A percentile compares a stretch with the other conserved stretches of the same genome.
phyloP scores from a whole-genome alignment of 805 yeast genomes.

The Monosporozyma servazzii region DNA sequence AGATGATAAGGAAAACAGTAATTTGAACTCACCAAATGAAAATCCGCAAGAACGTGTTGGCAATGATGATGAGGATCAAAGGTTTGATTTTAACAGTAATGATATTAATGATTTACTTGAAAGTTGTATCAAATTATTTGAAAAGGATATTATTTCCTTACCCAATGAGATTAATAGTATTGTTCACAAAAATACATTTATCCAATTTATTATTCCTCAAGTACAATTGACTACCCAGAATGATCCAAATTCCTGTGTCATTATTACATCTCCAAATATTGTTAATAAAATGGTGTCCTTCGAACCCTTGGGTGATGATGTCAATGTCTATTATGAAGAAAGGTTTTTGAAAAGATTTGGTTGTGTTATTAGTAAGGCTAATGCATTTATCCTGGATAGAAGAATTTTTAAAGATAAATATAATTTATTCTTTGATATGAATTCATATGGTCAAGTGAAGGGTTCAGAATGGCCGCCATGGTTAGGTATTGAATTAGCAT shows the following conservation, averaged over 20 bases:
- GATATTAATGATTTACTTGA: constrained; percentile 2
- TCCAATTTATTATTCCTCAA: constrained; percentile 73
- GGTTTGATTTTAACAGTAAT: neutral
- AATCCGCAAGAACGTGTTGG: neutral
- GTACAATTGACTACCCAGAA: constrained; percentile 54
- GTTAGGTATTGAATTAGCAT: constrained; percentile 64
- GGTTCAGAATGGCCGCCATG: constrained; percentile 70
- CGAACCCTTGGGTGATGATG: constrained; percentile 34
- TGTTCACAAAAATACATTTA: constrained; percentile 46
- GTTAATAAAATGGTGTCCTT: constrained; percentile 62
- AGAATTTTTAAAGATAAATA: constrained; percentile 36
- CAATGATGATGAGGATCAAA: constrained; percentile 1
- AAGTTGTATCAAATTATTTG: constrained; percentile 31
- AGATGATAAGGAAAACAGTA: neutral
- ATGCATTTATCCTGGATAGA: constrained; percentile 56
- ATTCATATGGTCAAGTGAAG: constrained; percentile 50
- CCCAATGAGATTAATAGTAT: constrained; percentile 30
- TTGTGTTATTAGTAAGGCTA: constrained; percentile 56
- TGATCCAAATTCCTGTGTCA: constrained; percentile 47
- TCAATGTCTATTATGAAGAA: constrained; percentile 36
- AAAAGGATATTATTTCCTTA: constrained; percentile 40
- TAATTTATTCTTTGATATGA: constrained; percentile 37
- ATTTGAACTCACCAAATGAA: neutral
- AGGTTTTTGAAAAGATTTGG: constrained; percentile 62
- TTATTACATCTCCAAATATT: constrained; percentile 66